Base-by-base conservation (phyloP, 1,284 basidiomycete species). In the Sanguinoderma infundibulare region DNA sequence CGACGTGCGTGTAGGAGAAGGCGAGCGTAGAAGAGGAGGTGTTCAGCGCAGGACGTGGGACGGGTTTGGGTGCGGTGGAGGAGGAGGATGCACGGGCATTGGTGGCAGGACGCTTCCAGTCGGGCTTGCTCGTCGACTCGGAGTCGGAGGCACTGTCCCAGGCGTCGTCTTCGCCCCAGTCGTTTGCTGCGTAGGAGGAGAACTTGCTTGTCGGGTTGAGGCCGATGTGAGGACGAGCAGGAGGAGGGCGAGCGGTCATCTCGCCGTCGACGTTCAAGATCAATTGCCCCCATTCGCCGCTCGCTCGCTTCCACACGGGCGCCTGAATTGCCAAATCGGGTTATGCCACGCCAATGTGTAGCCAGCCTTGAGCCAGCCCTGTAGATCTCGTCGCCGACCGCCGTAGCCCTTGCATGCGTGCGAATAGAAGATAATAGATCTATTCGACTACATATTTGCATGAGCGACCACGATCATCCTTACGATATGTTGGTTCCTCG, bases 101-200 rank as follows among this genome's bases (percentile, higher is more conserved):
- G 24, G n/a, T n/a, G n/a, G 77, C 71, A 28, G 76, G 73, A 60
- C 75, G 76, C 63, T 75, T 80, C 82, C 82, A 87, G 24, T 81
- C 74, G 61, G 78, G 79, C 15, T 80, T 75, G 55, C 82, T 73
- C 9, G 85, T 83, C 44, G 87, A 86, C 73, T 95, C 94, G 49
- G 89, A 87, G 75, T 95, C 94, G 3, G 93, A 95, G 58, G 83
- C 83, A 68, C 89, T 91, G 78, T 96, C 94, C 94, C 94, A 96
- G 49, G 89, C 93, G 73, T 96, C 94, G 67, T 96, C 94, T 73
- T 93, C 91, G 12, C 78, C 89, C 90, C 91, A 90, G 60, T 91
- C 87, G 61, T 73, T 71, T 28, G 59, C 70, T 12, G 73, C 69
- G 64, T 80, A 77, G 61, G 75, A 68, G 44, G 79, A 72, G 69